Base-by-base conservation (phyloP, 2,329 filamentous ascomycete species). In the Penicillium frequentans region DNA sequence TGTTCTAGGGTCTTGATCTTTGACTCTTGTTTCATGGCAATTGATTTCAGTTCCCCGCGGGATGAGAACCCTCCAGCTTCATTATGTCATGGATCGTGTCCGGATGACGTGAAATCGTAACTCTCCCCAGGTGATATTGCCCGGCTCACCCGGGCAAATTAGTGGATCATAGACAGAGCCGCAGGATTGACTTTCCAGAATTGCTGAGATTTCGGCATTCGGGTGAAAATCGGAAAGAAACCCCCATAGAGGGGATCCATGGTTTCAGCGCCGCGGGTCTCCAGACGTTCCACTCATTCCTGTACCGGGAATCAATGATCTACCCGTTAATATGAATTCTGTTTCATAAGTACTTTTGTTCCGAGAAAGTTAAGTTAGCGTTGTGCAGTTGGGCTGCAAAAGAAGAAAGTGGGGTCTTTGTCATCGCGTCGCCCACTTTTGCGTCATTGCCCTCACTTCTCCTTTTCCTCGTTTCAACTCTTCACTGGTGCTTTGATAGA, bases 361-460 rank as follows among this genome's bases (percentile, higher is more conserved):
- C 24, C 24, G 24, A 11, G 23, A 21, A 21, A 31, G 19, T 19
- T 39, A 10, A 39, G 16, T 39, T 19, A 39, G 35, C 35, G 35
- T 39, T 39, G 16, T 39, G n/a, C 26, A 43, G 35, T 27, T 42
- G 39, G 39, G 39, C 39, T 42, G 39, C 9, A 29, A 29, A 29
- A 29, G 35, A 43, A 43, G 49, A 44, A 44, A 44, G 49, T 44
- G 39, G 49, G 37, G 49, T 52, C 49, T 44, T 52, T 52, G 37
- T 45, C 49, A 52, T 45, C 35, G 31, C 35, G 31, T 37, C 39
- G 31, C 37, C 37, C 39, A 44, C 49, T 23, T 52, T 52, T 52
- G 48, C 48, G 48, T 50, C 48, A 50, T 50, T 27, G 35, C 33
- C 33, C 27, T 27, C 46, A 26, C 24, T 43, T 52, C 27, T 45